Evolutionary conservation across 331 rosid genomes (phyloP), one percentile per base, ranked within the genome.

Genomic region (Acacia pycnantha): DNA sequence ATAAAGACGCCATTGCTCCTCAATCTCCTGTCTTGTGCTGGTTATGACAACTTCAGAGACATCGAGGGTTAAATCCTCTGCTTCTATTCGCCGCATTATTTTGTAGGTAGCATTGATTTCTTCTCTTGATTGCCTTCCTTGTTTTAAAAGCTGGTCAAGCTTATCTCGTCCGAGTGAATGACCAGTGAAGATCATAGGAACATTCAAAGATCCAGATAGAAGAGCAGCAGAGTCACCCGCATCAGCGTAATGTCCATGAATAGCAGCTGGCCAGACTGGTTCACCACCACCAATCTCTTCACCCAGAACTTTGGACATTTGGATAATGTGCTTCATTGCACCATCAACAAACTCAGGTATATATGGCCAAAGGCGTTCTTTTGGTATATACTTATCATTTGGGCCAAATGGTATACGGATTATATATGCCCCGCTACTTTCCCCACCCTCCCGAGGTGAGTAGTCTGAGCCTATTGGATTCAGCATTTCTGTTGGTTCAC

Each of bases 211-310:
- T 35, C 99, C 99, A 24, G 97, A 92, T 24, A 95, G 82, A 78
- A 95, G 97, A 48, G 99, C 94, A 53, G 96, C 91, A 82, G 99
- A 95, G 82, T 95, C 99, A 69, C 99, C 99, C 0, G 99, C 99
- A 95, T 95, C 99, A 22, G 99, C 99, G 85, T 95, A 95, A 88
- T 95, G 99, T 62, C 99, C 99, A 26, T 95, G 99, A 82, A 95
- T 91, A 56, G 98, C 96, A 86, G 85, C 92, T 7, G 99, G 98
- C 97, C 99, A 93, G 81, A 95, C 89, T 35, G 98, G 91, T 76
- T 83, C 90, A 73, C 93, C 98, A 29, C 82, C 82, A 62, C 97
- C 91, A 73, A 91, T 84, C 84, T 95, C 97, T 82, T 95, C 98
- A 81, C 97, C 96, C 65, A 95, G 93, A 88, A 82, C 95, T 83